Percentiles rank a stretch among this genome's conserved stretches.
Evolutionary conservation across 352 stramenopile genomes (phyloP).

Genomic region (Globisporangium nagaii): DNA sequence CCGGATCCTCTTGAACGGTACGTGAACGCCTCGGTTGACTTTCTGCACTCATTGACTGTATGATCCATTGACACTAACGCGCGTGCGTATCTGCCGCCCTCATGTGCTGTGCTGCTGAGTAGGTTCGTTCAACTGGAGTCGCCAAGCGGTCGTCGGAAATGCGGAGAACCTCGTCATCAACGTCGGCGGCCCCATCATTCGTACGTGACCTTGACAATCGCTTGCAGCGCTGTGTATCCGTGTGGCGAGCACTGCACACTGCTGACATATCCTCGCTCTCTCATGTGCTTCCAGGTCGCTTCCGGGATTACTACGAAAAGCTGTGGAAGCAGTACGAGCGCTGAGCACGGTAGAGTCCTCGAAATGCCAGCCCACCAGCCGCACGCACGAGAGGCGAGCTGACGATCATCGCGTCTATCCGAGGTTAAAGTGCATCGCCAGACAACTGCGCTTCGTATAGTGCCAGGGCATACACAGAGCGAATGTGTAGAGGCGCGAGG

Average conservation of each 20-base stretch:
- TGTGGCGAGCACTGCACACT: no score
- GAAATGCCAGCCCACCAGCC: not conserved
- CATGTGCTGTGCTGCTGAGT: not conserved
- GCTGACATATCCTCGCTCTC: not conserved
- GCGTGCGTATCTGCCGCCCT: no score
- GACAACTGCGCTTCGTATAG: no score
- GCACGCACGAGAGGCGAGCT: no score
- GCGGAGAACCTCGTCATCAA: conserved; percentile 60
- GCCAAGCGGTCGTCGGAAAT: conserved; percentile 59
- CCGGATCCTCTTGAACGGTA: conserved; percentile 53
- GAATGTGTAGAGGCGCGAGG: not conserved
- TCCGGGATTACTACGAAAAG: conserved; percentile 54
- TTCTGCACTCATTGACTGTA: no score
- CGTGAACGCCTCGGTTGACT: not conserved
- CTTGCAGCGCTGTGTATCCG: not conserved
- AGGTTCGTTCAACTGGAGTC: conserved; percentile 77
- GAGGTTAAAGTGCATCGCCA: no score
- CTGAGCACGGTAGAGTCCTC: no score
- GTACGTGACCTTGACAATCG: conserved; percentile 12
- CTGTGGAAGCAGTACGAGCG: conserved; percentile 56
- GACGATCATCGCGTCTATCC: no score
- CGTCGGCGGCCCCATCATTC: conserved; percentile 40
- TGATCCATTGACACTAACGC: no score
- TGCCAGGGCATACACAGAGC: not conserved
- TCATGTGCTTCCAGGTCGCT: conserved; percentile 25